Evolutionary conservation across 2,329 filamentous ascomycete species (phyloP).

Genomic region (Sclerotinia borealis): DNA sequence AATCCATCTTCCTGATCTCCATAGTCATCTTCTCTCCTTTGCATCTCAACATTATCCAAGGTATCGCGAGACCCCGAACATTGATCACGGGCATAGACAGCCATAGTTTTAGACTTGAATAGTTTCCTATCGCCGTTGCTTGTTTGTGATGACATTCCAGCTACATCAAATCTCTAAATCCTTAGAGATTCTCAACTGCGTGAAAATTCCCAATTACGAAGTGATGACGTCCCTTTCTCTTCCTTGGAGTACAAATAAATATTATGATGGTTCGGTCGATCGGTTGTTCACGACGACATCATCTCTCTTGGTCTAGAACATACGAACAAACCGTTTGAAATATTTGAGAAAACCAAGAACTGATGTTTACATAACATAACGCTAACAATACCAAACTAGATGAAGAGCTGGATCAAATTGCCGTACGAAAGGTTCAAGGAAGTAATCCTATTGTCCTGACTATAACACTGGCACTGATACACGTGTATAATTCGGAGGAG

Average conservation of each 20-base stretch:
- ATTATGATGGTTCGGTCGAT: not conserved
- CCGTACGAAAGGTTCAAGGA: not conserved
- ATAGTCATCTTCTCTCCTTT: conserved; percentile 21
- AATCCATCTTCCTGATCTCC: conserved; percentile 18
- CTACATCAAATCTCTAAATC: not conserved
- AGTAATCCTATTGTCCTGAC: too few species aligned
- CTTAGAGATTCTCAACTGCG: not conserved
- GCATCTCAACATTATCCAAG: conserved; percentile 27
- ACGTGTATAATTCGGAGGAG: too few species aligned
- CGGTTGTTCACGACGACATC: not conserved
- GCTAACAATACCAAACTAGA: not conserved
- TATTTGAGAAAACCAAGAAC: too few species aligned
- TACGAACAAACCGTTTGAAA: not conserved
- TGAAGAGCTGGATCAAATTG: not conserved
- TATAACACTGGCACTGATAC: too few species aligned
- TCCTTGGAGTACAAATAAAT: not conserved
- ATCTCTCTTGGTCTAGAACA: not conserved
- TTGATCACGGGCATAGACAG: conserved; percentile 10
- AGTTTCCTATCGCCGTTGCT: not conserved
- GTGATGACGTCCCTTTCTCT: not conserved
- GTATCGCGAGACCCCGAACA: conserved; percentile 15
- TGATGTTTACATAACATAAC: not conserved
- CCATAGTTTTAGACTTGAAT: conserved; percentile 14
- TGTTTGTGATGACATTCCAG: not conserved
- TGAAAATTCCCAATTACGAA: not conserved